Conservation (phyloP, 345 rosid genomes). For the Hibiscus tridactylites region DNA sequence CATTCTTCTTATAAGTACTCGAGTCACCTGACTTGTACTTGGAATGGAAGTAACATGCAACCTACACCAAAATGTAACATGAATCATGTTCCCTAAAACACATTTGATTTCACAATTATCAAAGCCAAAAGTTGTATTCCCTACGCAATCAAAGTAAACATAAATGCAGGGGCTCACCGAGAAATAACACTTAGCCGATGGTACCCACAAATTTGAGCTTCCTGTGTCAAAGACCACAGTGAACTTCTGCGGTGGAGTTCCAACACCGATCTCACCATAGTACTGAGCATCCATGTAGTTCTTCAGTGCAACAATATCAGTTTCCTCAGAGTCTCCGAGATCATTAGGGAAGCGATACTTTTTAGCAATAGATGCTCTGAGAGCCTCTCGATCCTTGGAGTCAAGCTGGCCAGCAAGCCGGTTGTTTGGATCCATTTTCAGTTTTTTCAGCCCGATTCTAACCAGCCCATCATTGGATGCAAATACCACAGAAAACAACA, state of each 20-base stretch:
- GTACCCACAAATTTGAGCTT: slow-evolving; percentile 96
- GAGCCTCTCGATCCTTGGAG: slow-evolving; percentile 33
- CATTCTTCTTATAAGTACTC: slow-evolving; percentile 68
- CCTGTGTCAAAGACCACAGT: slow-evolving; percentile 92
- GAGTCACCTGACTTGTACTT: slow-evolving; percentile 76
- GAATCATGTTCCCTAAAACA: background rate
- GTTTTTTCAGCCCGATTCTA: slow-evolving; percentile 65
- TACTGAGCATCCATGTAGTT: slow-evolving; percentile 94
- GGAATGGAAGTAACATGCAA: slow-evolving; percentile 69
- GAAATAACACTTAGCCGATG: slow-evolving; percentile 76
- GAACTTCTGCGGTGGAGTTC: slow-evolving; percentile 90
- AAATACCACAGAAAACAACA: slow-evolving; percentile 35
- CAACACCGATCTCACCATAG: slow-evolving; percentile 86
- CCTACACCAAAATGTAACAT: slow-evolving; percentile 32
- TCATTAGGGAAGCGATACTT: slow-evolving; percentile 24
- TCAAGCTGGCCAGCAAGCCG: slow-evolving; percentile 50
- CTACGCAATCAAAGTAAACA: background rate
- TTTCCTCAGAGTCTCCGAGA: slow-evolving; percentile 31
- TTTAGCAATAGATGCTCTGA: slow-evolving; percentile 28
- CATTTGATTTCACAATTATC: background rate
- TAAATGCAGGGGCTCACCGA: slow-evolving; percentile 46
- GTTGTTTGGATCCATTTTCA: slow-evolving; percentile 49
- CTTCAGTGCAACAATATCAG: slow-evolving; percentile 59
- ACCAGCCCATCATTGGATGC: slow-evolving; percentile 43
- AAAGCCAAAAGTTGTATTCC: background rate